These are phyloP conservation scores for Nicotiana otophora DNA, from an alignment of 257 asterid species.

Conservation along the genomic window DNA sequence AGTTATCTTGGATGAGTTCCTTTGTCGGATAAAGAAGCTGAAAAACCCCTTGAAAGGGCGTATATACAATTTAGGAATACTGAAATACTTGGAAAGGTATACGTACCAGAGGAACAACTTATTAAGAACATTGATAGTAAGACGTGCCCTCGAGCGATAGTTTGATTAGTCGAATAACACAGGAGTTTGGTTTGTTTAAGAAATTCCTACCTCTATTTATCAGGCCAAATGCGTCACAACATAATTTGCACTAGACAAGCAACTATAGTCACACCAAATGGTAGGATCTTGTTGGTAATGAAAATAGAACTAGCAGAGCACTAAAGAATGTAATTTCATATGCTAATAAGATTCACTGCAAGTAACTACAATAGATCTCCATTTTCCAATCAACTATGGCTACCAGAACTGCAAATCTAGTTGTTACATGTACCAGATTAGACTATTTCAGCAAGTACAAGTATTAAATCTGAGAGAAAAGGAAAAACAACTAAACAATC, in stretches of 20 bases:
- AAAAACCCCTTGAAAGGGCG: slow-evolving; percentile 9
- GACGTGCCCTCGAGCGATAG: not conserved
- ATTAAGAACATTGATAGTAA: not conserved
- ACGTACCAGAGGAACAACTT: slow-evolving; percentile 38
- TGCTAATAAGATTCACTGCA: not conserved
- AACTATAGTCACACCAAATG: not conserved
- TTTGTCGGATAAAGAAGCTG: slow-evolving; percentile 51
- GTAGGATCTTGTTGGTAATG: not conserved
- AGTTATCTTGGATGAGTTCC: slow-evolving; percentile 39
- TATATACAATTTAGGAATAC: slow-evolving; percentile 24
- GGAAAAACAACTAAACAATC: not conserved
- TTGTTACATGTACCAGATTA: not conserved
- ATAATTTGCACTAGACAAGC: not conserved
- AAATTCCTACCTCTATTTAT: not conserved
- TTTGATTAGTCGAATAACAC: not conserved
- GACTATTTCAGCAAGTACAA: not conserved
- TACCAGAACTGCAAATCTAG: not conserved
- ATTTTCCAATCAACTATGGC: not conserved
- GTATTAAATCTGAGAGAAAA: not conserved
- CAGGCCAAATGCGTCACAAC: not conserved
- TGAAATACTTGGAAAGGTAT: not conserved
- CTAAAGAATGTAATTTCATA: not conserved
- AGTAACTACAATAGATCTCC: not conserved
- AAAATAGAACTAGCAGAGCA: not conserved
- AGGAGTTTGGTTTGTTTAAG: not conserved